These are phyloP conservation scores for Globisporangium alternatum DNA, from an alignment of 352 stramenopile species.

Conservation along the genomic window DNA sequence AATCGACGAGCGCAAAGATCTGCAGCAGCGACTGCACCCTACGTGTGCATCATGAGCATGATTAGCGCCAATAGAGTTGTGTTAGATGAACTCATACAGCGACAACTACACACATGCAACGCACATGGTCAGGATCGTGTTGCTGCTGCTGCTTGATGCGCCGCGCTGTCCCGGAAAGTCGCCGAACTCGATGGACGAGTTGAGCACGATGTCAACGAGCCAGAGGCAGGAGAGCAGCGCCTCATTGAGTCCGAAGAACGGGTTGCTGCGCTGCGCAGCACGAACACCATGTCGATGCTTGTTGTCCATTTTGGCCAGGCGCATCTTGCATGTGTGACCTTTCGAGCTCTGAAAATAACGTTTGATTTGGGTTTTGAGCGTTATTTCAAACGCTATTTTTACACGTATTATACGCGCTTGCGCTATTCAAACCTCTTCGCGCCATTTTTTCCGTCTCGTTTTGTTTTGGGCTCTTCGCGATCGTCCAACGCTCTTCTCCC, in stretches of 20 bases:
- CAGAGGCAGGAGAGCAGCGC: conserved; percentile 40
- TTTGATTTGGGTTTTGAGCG: background rate
- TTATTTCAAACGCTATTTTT: background rate
- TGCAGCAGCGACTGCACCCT: conserved; percentile 70
- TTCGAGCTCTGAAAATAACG: conserved; percentile 7
- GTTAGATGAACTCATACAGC: background rate
- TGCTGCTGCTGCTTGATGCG: conserved; percentile 18
- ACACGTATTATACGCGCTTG: background rate
- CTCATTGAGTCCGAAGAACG: conserved; percentile 42
- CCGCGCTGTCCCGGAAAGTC: conserved; percentile 36
- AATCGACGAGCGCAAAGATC: conserved; percentile 49
- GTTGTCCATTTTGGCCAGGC: background rate
- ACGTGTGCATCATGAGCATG: background rate
- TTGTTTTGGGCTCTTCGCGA: conserved; percentile 19
- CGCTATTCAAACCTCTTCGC: conserved; percentile 20
- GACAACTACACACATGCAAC: background rate
- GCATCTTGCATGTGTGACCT: background rate
- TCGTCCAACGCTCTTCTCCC: conserved; percentile 21
- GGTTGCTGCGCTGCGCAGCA: conserved; percentile 11
- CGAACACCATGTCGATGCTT: background rate
- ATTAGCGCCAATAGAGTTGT: background rate
- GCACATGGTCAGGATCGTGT: conserved; percentile 56
- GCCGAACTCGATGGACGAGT: conserved; percentile 58
- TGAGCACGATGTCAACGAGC: conserved; percentile 55
- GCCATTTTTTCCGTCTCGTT: conserved; percentile 29